These are phyloP conservation scores for Sarcodon sp. DNA, from an alignment of 768 basidiomycete species.

Conservation along the genomic window DNA sequence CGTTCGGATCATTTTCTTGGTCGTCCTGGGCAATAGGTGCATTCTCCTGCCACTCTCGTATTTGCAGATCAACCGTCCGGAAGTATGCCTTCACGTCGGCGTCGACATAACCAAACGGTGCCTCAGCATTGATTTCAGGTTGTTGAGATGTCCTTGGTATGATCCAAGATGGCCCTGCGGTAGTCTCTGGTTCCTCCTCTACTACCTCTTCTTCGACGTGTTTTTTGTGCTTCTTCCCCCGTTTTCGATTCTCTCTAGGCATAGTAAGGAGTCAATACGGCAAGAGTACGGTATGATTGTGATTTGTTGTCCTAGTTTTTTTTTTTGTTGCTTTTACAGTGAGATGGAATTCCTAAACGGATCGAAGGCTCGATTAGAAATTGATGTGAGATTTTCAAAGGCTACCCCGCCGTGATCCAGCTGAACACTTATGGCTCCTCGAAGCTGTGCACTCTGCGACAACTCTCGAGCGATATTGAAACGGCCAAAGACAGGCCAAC, in stretches of 20 bases:
- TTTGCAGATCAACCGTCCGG: conserved; percentile 74
- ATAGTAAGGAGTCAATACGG: conserved; percentile 21
- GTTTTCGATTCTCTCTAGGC: conserved; percentile 66
- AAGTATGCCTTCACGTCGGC: conserved; percentile 91
- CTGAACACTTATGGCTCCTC: conserved; percentile 53
- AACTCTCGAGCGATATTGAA: conserved; percentile 78
- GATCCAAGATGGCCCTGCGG: conserved; percentile 44
- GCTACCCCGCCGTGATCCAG: conserved; percentile 1
- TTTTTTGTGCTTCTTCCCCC: conserved; percentile 68
- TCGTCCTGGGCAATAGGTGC: conserved; percentile 27
- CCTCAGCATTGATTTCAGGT: conserved; percentile 39
- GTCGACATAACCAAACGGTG: conserved; percentile 86
- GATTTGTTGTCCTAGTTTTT: too few species aligned
- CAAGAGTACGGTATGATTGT: not conserved
- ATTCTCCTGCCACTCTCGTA: conserved; percentile 77
- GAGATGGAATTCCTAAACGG: not conserved
- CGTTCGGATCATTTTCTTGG: conserved; percentile 50
- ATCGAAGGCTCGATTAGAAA: not conserved
- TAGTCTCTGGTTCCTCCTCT: conserved; percentile 1
- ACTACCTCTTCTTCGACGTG: conserved; percentile 12
- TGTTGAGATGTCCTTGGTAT: conserved; percentile 23
- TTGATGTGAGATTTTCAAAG: not conserved
- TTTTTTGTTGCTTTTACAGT: too few species aligned
- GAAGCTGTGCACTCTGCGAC: conserved; percentile 65
- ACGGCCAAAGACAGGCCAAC: conserved; percentile 93